Evolutionary conservation across 1,284 basidiomycete species (phyloP), one percentile per base, ranked within the genome.

Genomic region (Puccinia hordei): DNA sequence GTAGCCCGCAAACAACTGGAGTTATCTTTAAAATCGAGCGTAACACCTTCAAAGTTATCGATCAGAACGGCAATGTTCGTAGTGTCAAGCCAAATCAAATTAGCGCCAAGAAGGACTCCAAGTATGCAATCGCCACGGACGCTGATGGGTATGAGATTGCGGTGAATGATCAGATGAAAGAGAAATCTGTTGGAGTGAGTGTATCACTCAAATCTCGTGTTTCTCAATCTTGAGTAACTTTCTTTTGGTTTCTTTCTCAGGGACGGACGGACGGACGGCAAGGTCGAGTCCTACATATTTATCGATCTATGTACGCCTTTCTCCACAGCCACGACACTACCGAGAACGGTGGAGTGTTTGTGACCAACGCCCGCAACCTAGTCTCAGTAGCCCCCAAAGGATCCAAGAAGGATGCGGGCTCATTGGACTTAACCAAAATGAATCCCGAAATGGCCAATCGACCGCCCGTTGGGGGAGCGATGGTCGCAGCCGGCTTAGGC

Each of bases 11-110:
- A 85, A 97, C 95, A 1, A 93, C 95, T 35, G 96, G 95, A 85
- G 94, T 99, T 81, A 96, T 99, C 83, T 97, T 92, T 89, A 97
- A 97, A 87, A 95, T 96, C 4, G 97, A 99, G 86, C 91, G 94
- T 24, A 93, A 94, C 84, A 91, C 93, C 10, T 95, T 99, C 90
- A 92, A 93, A 81, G 92, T 99, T 0, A 89, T 99, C 68, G 96
- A 99, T 85, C 96, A 98, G 86, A 92, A 94, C 83, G 93, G 94
- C 0, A 91, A 93, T 86, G 89, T 93, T 33, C 92, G 94, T 27
- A 88, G 92, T 8, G 92, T 98, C n/a, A 92, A 92, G 84, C 94
- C 95, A 10, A 93, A 95, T 82, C 95, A 99, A 85, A 97, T 99
- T 83, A 84, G 83, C 78, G 92, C 92, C 17, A 93, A 95, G 90